phyloP scores from a whole-genome alignment of 2,329 filamentous ascomycete genomes.

The Hypoxylon sp. region DNA sequence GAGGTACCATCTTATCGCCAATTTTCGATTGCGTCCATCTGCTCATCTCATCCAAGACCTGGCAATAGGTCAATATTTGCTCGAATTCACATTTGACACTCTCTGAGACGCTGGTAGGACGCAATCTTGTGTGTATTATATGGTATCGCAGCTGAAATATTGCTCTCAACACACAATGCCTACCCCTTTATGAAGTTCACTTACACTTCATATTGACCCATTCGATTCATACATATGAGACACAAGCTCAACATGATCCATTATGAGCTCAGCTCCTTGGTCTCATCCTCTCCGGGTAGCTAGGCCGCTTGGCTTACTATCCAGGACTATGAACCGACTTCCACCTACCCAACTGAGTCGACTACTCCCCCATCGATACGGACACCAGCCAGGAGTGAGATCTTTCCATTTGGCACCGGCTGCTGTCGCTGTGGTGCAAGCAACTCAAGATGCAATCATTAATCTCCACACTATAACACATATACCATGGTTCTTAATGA shows the following conservation, averaged over 20 bases:
- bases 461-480: slow-evolving; percentile 60
- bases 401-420: slow-evolving; percentile 56
- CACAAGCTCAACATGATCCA: slow-evolving; percentile 23
- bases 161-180: not conserved
- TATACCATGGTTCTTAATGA: slow-evolving; percentile 68
- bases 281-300: slow-evolving; percentile 28
- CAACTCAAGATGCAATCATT: slow-evolving; percentile 61
- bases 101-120: not conserved
- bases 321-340: slow-evolving; percentile 14
- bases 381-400: slow-evolving; percentile 18
- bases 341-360: not conserved
- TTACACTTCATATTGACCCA: slow-evolving; percentile 9
- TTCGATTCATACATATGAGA: slow-evolving; percentile 5
- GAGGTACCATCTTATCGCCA: not conserved
- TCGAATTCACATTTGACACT: not conserved
- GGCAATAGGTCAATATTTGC: not conserved
- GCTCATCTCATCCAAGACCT: not conserved
- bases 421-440: slow-evolving; percentile 54
- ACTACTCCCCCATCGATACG: slow-evolving; percentile 1
- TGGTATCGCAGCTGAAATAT: not conserved
- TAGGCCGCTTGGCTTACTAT: slow-evolving; percentile 22
- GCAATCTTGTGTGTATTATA: not conserved
- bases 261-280: slow-evolving; percentile 28
- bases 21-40: not conserved
- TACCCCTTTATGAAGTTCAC: slow-evolving; percentile 6